Evolutionary conservation across 129 eudicot genomes (phyloP).

Genomic region (Escallonia rubra): DNA sequence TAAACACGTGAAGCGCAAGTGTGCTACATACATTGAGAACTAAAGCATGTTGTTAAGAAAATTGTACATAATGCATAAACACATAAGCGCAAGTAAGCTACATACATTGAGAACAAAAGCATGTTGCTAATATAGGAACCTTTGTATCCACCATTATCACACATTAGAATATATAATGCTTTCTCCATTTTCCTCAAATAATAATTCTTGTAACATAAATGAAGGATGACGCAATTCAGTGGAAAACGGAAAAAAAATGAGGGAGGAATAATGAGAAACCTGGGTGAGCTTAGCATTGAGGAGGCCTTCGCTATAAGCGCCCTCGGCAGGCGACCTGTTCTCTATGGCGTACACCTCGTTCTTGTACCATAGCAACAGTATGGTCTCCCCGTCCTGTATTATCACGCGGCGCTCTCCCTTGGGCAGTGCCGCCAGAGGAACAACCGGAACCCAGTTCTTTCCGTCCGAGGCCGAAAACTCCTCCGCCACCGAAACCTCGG

Average conservation of each 20-base stretch:
- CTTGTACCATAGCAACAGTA: conserved; percentile 83
- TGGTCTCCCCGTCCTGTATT: conserved; percentile 75
- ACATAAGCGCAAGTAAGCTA: no score
- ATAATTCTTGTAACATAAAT: no score
- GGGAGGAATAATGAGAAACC: conserved; percentile 26
- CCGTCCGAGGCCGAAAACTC: conserved; percentile 24
- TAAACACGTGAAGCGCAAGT: no score
- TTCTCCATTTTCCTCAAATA: no score
- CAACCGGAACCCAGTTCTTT: conserved; percentile 89
- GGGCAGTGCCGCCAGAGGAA: conserved; percentile 90
- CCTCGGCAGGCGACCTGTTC: conserved; percentile 95
- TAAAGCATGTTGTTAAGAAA: no score
- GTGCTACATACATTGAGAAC: no score
- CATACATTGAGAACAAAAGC: no score
- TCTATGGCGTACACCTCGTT: conserved; percentile 79
- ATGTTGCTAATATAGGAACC: no score
- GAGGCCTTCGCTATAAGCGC: conserved; percentile 87
- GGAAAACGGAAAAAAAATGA: neutral
- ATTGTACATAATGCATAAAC: no score
- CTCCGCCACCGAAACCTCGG: conserved; percentile 51
- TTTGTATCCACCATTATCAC: no score
- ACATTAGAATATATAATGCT: no score
- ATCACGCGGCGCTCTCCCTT: conserved; percentile 93
- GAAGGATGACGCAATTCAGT: no score
- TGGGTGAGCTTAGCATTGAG: conserved; percentile 96